Evolutionary conservation across 192 early-diverging fungal genomes (phyloP).

Genomic region (Backusella psychrophila): DNA sequence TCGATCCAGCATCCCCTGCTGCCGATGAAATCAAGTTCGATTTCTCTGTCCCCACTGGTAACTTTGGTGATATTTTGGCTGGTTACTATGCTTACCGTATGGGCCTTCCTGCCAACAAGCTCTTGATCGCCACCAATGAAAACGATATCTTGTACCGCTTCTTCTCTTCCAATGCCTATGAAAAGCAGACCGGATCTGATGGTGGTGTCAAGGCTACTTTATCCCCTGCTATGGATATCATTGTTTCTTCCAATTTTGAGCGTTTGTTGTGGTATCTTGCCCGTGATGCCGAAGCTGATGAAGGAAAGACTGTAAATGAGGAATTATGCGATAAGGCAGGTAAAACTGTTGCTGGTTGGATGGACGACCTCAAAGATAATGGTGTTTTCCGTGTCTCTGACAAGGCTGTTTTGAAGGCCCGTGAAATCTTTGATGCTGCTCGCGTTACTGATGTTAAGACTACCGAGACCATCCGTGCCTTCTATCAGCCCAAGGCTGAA

Average conservation of each 20-base stretch:
- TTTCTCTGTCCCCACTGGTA: slow-evolving; percentile 94
- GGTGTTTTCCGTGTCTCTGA: slow-evolving; percentile 72
- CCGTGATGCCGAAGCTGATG: slow-evolving; percentile 50
- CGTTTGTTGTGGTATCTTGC: slow-evolving; percentile 92
- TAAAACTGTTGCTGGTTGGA: slow-evolving; percentile 64
- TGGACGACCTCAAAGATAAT: slow-evolving; percentile 68
- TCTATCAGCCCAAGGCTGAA: slow-evolving; percentile 52
- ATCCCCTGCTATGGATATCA: slow-evolving; percentile 97
- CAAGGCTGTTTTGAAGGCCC: slow-evolving; percentile 61
- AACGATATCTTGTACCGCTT: slow-evolving; percentile 98
- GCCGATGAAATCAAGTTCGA: slow-evolving; percentile 48
- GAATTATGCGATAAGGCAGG: slow-evolving; percentile 47
- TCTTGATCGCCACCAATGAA: slow-evolving; percentile 93
- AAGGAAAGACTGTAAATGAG: slow-evolving; percentile 28
- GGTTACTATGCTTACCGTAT: slow-evolving; percentile 90
- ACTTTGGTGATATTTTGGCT: slow-evolving; percentile 95
- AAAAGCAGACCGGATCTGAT: slow-evolving; percentile 61
- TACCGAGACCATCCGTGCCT: slow-evolving; percentile 67
- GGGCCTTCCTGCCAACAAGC: slow-evolving; percentile 82
- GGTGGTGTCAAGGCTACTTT: slow-evolving; percentile 69
- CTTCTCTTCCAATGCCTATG: slow-evolving; percentile 81
- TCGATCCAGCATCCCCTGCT: slow-evolving; percentile 40
- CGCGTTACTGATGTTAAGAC: slow-evolving; percentile 77
- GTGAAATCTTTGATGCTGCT: slow-evolving; percentile 70
- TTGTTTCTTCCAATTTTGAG: slow-evolving; percentile 97